Conservation (phyloP, 148 eudicot species). For the Cornus kousa region DNA sequence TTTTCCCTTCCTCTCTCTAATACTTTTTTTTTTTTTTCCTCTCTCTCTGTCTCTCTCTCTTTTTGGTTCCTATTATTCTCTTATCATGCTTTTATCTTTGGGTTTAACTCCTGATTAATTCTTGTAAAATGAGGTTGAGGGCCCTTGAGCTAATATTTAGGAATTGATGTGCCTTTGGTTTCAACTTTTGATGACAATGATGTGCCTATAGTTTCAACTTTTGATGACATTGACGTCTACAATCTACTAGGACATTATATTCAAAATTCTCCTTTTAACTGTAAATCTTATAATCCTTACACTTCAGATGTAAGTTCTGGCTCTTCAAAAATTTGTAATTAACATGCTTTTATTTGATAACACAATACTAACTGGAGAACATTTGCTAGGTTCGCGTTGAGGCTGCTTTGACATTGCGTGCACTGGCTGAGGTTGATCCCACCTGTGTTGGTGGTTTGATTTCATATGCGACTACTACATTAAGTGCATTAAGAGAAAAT, state of each 20-base stretch:
- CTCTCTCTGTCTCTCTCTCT: too few species aligned
- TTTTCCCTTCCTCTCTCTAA: too few species aligned
- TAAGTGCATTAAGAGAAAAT: slow-evolving; percentile 81
- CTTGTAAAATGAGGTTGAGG: not conserved
- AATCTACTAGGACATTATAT: not conserved
- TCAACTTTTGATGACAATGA: not conserved
- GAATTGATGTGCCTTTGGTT: slow-evolving; percentile 6
- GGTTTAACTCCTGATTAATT: not conserved
- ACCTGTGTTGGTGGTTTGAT: slow-evolving; percentile 97
- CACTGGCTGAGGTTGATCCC: slow-evolving; percentile 97
- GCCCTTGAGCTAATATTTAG: too few species aligned
- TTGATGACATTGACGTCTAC: not conserved
- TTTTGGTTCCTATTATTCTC: not conserved
- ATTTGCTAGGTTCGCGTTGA: slow-evolving; percentile 80
- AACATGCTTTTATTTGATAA: slow-evolving; percentile 4
- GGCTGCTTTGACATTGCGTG: slow-evolving; percentile 85
- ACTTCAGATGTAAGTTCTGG: not conserved
- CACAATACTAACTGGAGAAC: slow-evolving; percentile 8
- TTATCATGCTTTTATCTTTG: not conserved
- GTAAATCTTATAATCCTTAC: not conserved
- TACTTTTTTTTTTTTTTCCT: too few species aligned
- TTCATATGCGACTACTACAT: slow-evolving; percentile 79
- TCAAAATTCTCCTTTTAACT: not conserved
- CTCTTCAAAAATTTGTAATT: not conserved
- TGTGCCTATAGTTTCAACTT: not conserved